A percentile compares a stretch with the other conserved stretches of the same genome.
These are phyloP conservation scores for Apiotrichum sp. DNA, from an alignment of 1,284 basidiomycete species.

Conservation along the genomic window DNA sequence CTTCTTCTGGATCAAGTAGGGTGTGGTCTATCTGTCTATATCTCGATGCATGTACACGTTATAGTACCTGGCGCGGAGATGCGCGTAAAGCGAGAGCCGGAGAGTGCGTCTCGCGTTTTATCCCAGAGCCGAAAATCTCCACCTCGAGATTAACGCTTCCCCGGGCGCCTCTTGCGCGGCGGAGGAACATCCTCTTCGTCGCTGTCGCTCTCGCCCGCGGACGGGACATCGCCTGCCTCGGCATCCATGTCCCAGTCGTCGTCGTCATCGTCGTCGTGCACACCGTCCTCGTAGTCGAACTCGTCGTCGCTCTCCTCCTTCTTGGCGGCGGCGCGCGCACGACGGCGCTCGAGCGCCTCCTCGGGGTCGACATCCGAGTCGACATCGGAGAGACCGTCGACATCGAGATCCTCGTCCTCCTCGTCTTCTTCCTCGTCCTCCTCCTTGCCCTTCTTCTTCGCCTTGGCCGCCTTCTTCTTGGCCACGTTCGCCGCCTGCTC, in stretches of 20 bases:
- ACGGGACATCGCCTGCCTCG: constrained; percentile 50
- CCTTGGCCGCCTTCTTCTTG: constrained; percentile 55
- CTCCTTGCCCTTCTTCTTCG: constrained; percentile 35
- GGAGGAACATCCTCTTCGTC: constrained; percentile 33
- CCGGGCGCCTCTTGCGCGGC: constrained; percentile 10
- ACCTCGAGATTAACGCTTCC: constrained; percentile 8
- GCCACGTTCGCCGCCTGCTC: constrained; percentile 84
- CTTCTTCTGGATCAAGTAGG: constrained; percentile 53
- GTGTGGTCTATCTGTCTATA: background rate
- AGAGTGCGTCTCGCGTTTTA: background rate
- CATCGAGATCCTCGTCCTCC: constrained; percentile 47
- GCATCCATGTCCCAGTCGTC: constrained; percentile 47
- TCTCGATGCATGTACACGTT: constrained; percentile 6
- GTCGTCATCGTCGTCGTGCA: constrained; percentile 52
- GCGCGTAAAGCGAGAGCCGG: background rate
- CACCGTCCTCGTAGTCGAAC: constrained; percentile 42
- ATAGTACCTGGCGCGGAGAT: background rate
- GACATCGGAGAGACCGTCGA: constrained; percentile 40
- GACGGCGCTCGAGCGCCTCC: constrained; percentile 35
- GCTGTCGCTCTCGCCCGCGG: constrained; percentile 37
- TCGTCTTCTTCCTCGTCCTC: constrained; percentile 46
- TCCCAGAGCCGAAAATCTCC: background rate
- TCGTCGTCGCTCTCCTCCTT: constrained; percentile 30
- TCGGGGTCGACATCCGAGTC: constrained; percentile 47
- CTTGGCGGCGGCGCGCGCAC: constrained; percentile 24